Conservation (phyloP, 345 rosid species). For the Hypericum perforatum region DNA sequence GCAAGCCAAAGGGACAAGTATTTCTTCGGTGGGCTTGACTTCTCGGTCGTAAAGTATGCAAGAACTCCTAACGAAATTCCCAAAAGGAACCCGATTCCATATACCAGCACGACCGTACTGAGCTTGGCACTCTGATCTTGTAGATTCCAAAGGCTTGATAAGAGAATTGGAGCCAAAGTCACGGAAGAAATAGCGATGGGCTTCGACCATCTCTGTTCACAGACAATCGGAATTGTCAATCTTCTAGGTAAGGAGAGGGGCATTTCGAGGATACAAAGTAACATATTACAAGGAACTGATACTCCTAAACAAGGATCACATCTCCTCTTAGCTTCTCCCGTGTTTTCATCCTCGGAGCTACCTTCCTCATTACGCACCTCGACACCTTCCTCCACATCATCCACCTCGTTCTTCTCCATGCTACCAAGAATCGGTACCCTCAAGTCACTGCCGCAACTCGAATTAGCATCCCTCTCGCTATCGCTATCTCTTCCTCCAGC, state of each 20-base stretch:
- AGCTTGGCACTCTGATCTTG: slow-evolving; percentile 17
- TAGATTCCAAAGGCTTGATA: slow-evolving; percentile 42
- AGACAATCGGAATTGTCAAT: slow-evolving; percentile 68
- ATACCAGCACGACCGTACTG: slow-evolving; percentile 20
- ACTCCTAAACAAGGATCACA: slow-evolving; percentile 14
- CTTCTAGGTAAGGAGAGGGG: slow-evolving; percentile 73
- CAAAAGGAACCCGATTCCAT: slow-evolving; percentile 31
- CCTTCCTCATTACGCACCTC: slow-evolving; percentile 19
- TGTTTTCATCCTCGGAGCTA: not conserved
- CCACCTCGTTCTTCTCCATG: slow-evolving; percentile 23
- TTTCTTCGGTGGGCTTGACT: slow-evolving; percentile 48
- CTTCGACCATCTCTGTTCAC: slow-evolving; percentile 64
- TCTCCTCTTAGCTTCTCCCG: not conserved
- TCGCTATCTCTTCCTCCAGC: slow-evolving; percentile 2
- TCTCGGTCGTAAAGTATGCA: slow-evolving; percentile 40
- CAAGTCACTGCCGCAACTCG: slow-evolving; percentile 22
- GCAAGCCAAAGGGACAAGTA: slow-evolving; percentile 62
- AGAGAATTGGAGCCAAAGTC: slow-evolving; percentile 54
- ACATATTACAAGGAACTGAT: slow-evolving; percentile 21
- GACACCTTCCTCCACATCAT: slow-evolving; percentile 17
- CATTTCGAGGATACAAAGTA: slow-evolving; percentile 35
- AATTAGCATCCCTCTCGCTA: slow-evolving; percentile 8
- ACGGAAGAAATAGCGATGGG: slow-evolving; percentile 56
- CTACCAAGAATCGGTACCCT: slow-evolving; percentile 29
- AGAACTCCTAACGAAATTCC: slow-evolving; percentile 48